Conservation (phyloP, 805 yeast genomes). For the Wickerhamomyces hampshirensis region DNA sequence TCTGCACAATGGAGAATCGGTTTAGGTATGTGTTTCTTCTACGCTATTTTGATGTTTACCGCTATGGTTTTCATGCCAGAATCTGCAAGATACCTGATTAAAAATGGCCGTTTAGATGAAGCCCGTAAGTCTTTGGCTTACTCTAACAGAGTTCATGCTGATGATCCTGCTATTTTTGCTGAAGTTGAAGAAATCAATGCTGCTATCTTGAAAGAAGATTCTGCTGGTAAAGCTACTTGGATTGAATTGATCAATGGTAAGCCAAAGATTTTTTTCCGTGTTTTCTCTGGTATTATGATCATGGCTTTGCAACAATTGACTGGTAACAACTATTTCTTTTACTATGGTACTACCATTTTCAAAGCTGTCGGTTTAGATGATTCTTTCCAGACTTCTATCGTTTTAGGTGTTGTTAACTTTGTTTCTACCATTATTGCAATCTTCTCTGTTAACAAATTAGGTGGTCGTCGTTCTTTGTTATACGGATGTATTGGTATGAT, state of each 20-base stretch:
- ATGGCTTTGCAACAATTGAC: slow-evolving; percentile 61
- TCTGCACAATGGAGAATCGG: slow-evolving; percentile 78
- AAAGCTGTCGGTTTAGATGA: slow-evolving; percentile 52
- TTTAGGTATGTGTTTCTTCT: slow-evolving; percentile 49
- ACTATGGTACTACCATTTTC: slow-evolving; percentile 61
- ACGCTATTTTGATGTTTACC: slow-evolving; percentile 35
- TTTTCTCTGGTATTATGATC: slow-evolving; percentile 51
- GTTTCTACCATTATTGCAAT: slow-evolving; percentile 49
- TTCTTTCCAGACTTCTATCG: slow-evolving; percentile 55
- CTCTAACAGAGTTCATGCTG: slow-evolving; percentile 50
- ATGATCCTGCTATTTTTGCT: slow-evolving; percentile 49
- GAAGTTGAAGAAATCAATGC: slow-evolving; percentile 56
- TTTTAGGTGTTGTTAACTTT: slow-evolving; percentile 53
- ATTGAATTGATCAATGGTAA: slow-evolving; percentile 57
- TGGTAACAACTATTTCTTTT: slow-evolving; percentile 63
- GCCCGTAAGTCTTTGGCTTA: slow-evolving; percentile 56
- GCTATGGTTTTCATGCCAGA: slow-evolving; percentile 57
- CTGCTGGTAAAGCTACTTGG: slow-evolving; percentile 67
- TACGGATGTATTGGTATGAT: slow-evolving; percentile 50
- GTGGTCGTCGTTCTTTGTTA: slow-evolving; percentile 48
- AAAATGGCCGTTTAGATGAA: slow-evolving; percentile 50
- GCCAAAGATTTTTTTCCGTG: slow-evolving; percentile 48
- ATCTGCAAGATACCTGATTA: slow-evolving; percentile 64
- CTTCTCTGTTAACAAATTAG: slow-evolving; percentile 47
- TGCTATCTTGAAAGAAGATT: slow-evolving; percentile 54